Conservation (phyloP, 495 filamentous ascomycete genomes). For the Talaromyces trachyspermus region DNA sequence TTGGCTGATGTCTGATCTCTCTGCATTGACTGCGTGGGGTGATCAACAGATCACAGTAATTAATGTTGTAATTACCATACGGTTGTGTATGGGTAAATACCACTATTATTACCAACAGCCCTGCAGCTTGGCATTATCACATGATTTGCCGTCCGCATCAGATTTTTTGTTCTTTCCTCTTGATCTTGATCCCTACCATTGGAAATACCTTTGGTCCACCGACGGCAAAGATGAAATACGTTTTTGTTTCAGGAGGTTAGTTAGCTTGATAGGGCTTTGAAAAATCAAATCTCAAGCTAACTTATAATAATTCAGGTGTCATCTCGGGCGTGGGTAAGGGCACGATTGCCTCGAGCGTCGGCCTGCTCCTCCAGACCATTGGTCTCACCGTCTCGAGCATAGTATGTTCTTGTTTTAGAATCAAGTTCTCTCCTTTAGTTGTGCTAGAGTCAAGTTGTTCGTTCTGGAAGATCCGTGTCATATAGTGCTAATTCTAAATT, state of each 20-base stretch:
- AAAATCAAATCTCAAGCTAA: background rate
- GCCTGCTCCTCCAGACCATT: constrained; percentile 75
- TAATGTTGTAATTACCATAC: no score
- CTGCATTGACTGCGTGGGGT: no score
- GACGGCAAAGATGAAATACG: constrained; percentile 64
- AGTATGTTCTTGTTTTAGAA: background rate
- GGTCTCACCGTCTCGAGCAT: constrained; percentile 57
- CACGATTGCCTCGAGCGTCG: constrained; percentile 64
- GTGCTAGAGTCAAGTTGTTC: background rate
- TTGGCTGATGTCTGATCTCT: no score
- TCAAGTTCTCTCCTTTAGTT: constrained; percentile 43
- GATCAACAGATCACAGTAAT: no score
- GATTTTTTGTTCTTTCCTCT: no score
- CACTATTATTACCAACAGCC: no score
- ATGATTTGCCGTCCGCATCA: no score
- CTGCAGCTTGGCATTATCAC: no score
- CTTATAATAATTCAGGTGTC: constrained; percentile 43
- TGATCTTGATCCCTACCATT: no score
- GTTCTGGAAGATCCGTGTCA: background rate
- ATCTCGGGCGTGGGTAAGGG: constrained; percentile 81
- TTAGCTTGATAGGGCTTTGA: constrained; percentile 11
- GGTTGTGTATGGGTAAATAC: no score
- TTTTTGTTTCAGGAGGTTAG: constrained; percentile 73
- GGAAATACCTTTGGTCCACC: constrained; percentile 5
- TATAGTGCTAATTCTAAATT: constrained; percentile 16